A percentile compares a stretch with the other conserved stretches of the same genome.
These are phyloP conservation scores for Royoungia palumana DNA, from an alignment of 768 basidiomycete species.

Conservation along the genomic window DNA sequence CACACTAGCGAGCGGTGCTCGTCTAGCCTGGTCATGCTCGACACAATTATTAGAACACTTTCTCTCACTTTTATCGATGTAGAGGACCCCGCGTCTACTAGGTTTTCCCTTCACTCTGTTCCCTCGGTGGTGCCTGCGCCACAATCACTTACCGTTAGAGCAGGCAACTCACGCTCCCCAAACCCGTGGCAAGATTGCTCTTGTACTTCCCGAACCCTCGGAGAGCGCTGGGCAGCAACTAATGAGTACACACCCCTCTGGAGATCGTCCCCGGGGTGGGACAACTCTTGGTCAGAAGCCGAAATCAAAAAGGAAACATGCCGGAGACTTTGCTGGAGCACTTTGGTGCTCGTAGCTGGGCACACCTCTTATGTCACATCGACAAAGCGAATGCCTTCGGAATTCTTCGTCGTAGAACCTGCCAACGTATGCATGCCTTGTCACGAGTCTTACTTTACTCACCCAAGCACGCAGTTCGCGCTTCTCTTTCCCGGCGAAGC, in stretches of 20 bases:
- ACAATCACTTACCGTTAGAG: background rate
- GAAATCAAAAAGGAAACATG: conserved; percentile 72
- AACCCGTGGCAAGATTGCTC: conserved; percentile 37
- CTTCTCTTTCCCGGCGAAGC: conserved; percentile 77
- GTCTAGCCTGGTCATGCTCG: conserved; percentile 60
- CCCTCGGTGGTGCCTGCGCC: conserved; percentile 37
- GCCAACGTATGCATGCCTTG: conserved; percentile 50
- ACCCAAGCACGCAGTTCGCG: conserved; percentile 48
- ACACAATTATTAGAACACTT: conserved; percentile 62
- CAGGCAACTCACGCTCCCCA: background rate
- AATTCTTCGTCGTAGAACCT: conserved; percentile 60
- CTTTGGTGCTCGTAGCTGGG: conserved; percentile 59
- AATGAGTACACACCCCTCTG: conserved; percentile 58
- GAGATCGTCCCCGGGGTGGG: conserved; percentile 65
- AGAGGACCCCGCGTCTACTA: conserved; percentile 48
- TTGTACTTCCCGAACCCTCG: conserved; percentile 51
- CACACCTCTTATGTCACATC: conserved; percentile 60
- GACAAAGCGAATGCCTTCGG: conserved; percentile 34
- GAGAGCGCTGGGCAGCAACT: conserved; percentile 47
- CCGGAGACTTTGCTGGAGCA: conserved; percentile 71
- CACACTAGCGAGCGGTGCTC: conserved; percentile 52
- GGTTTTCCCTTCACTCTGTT: conserved; percentile 49
- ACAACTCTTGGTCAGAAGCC: conserved; percentile 49
- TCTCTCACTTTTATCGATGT: conserved; percentile 58
- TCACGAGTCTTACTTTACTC: conserved; percentile 1